Conservation (phyloP, 331 rosid genomes). For the Pyrus hybrid region DNA sequence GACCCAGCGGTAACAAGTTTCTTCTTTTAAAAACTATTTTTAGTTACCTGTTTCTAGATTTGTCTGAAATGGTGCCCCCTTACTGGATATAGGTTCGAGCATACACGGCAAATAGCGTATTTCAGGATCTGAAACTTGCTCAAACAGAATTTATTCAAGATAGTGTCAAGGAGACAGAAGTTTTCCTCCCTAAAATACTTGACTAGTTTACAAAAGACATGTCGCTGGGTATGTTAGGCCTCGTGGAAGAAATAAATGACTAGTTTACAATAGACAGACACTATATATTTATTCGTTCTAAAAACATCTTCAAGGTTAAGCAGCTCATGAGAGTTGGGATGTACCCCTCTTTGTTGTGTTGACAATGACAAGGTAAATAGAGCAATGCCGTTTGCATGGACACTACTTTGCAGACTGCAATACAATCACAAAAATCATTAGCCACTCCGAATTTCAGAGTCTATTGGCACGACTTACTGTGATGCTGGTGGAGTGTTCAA, state of each 20-base stretch:
- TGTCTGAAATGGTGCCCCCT: background rate
- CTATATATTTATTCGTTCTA: no score
- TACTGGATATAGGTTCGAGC: conserved; percentile 24
- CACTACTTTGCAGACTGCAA: no score
- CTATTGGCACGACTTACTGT: conserved; percentile 8
- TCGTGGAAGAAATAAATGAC: conserved; percentile 15
- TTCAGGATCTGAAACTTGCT: conserved; percentile 25
- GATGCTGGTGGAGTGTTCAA: background rate
- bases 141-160: conserved; percentile 23
- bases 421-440: no score
- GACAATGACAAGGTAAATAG: no score
- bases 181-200: conserved; percentile 23
- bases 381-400: no score
- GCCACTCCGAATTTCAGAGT: background rate
- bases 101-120: conserved; percentile 17
- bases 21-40: background rate
- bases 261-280: no score
- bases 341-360: no score
- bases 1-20: conserved; percentile 20
- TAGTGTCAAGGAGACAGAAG: conserved; percentile 12
- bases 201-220: conserved; percentile 18
- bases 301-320: no score
- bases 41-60: background rate
- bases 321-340: no score
- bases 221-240: conserved; percentile 15